Conservation (phyloP, 441 rosid genomes). For the Pelargonium fulgidum region DNA sequence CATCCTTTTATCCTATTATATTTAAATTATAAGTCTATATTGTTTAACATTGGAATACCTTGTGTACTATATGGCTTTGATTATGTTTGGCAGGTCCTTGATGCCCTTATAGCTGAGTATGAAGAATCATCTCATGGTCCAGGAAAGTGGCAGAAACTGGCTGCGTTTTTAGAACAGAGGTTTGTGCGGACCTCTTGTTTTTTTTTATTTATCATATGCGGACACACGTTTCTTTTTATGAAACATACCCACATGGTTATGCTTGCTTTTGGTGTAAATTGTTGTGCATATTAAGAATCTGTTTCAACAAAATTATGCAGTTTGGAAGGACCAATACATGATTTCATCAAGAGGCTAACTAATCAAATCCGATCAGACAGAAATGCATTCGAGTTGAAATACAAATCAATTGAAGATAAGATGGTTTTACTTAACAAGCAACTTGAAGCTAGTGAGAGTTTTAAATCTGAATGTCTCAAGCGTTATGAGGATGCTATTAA, state of each 20-base stretch:
- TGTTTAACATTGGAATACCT: neutral
- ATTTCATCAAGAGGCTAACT: constrained; percentile 67
- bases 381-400: constrained; percentile 71
- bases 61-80: constrained; percentile 14
- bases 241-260: constrained; percentile 1
- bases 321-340: constrained; percentile 86
- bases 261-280: neutral
- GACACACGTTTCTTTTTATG: constrained; percentile 6
- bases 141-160: constrained; percentile 89
- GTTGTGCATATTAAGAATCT: constrained; percentile 8
- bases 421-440: constrained; percentile 70
- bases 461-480: constrained; percentile 74
- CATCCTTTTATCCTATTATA: neutral
- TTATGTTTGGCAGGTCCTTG: constrained; percentile 58
- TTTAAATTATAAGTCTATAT: neutral
- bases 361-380: constrained; percentile 85
- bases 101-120: constrained; percentile 68
- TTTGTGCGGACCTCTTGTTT: constrained; percentile 19
- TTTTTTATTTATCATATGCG: neutral
- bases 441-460: constrained; percentile 81
- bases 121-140: constrained; percentile 82
- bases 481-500: constrained; percentile 89
- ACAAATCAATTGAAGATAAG: constrained; percentile 85
- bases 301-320: constrained; percentile 30
- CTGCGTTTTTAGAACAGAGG: constrained; percentile 82